Conservation (phyloP, 2,329 filamentous ascomycete genomes). For the Microsporum canis region DNA sequence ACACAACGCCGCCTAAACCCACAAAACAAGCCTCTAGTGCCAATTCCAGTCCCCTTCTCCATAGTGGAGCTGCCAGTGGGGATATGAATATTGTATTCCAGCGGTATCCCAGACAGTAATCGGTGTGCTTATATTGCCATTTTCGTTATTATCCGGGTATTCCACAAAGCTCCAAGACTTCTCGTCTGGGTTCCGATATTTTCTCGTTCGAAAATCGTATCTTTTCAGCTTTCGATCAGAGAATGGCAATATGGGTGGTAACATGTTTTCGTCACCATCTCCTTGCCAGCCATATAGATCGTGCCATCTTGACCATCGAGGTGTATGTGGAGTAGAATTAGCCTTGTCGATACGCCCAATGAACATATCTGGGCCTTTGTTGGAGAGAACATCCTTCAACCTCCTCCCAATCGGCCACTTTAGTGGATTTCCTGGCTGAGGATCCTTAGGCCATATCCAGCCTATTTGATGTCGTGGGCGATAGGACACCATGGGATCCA, state of each 20-base stretch:
- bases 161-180: conserved; percentile 24
- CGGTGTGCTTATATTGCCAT: conserved; percentile 12
- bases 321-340: conserved; percentile 6
- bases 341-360: conserved; percentile 21
- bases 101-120: conserved; percentile 18
- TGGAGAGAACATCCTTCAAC: conserved; percentile 28
- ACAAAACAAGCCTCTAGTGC: neutral
- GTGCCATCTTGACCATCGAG: conserved; percentile 15
- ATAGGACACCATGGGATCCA: neutral
- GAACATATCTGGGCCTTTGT: conserved; percentile 35
- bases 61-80: conserved; percentile 4
- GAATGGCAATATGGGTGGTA: conserved; percentile 13
- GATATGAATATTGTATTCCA: conserved; percentile 14
- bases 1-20: neutral
- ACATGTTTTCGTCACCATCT: conserved; percentile 5
- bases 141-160: conserved; percentile 18
- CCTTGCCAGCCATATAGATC: conserved; percentile 10
- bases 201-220: conserved; percentile 26
- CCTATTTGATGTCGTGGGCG: conserved; percentile 12
- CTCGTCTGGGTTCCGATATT: conserved; percentile 20
- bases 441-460: conserved; percentile 31
- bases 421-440: conserved; percentile 23
- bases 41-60: neutral
- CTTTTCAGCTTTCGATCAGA: conserved; percentile 17
- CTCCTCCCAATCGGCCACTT: conserved; percentile 24